Evolutionary conservation across 78 protist species (phyloP).

Genomic region (Isochrysis galbana): DNA sequence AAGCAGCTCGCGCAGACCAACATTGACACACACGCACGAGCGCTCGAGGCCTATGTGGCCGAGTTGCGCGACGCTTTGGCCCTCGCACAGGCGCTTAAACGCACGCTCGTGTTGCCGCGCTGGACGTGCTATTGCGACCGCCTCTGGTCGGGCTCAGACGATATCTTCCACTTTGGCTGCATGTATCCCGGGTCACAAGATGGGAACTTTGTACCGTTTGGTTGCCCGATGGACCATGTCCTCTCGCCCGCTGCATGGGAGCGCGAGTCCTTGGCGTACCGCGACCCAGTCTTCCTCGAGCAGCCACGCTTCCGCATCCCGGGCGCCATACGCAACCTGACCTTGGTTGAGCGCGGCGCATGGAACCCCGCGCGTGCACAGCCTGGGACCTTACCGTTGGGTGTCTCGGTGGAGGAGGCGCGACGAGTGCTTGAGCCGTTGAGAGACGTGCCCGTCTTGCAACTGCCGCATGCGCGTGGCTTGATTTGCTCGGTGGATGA

Average conservation of each 20-base stretch:
- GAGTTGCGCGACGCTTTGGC: constrained; percentile 24
- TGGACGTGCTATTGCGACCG: background rate
- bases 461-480: constrained; percentile 14
- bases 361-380: background rate
- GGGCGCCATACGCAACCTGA: background rate
- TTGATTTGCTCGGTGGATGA: background rate
- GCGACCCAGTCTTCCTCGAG: background rate
- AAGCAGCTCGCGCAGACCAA: background rate
- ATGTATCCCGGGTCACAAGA: background rate
- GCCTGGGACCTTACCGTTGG: background rate
- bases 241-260: background rate
- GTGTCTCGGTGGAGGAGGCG: background rate
- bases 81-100: background rate
- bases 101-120: constrained; percentile 21
- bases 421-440: background rate
- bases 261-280: background rate
- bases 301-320: background rate
- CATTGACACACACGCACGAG: background rate
- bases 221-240: constrained; percentile 14
- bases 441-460: background rate
- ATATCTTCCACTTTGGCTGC: background rate
- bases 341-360: background rate
- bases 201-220: background rate
- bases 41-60: background rate
- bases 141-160: constrained; percentile 5